Conservation (phyloP, 768 basidiomycete species). For the Tulasnella sp. region DNA sequence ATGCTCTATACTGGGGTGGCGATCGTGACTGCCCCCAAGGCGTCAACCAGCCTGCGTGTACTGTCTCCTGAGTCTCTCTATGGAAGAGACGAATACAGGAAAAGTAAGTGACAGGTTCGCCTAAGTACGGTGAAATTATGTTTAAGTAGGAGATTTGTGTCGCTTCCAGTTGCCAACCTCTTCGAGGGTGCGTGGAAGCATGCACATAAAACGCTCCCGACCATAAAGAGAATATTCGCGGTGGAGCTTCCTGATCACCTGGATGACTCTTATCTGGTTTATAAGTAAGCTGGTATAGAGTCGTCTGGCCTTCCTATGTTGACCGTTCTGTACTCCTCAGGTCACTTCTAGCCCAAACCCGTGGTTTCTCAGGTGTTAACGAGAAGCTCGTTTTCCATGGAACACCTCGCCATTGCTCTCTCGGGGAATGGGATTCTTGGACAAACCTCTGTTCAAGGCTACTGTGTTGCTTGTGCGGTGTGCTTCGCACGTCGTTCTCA, state of each 20-base stretch:
- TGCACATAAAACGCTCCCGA: not conserved
- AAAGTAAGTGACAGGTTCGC: not conserved
- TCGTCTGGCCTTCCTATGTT: not conserved
- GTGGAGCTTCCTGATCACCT: not conserved
- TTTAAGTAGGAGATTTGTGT: too few species aligned
- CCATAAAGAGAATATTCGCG: not conserved
- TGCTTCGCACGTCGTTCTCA: not conserved
- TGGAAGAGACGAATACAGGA: not conserved
- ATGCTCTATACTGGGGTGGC: not conserved
- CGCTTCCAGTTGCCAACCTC: not conserved
- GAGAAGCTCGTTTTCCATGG: constrained; percentile 3
- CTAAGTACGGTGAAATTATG: too few species aligned
- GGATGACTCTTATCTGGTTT: not conserved
- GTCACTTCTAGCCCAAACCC: not conserved
- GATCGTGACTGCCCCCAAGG: not conserved
- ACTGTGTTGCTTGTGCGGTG: not conserved
- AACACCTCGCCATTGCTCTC: not conserved
- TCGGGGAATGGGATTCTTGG: not conserved
- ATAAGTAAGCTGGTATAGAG: not conserved
- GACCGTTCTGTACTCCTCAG: not conserved
- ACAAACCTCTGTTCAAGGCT: not conserved
- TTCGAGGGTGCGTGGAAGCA: not conserved
- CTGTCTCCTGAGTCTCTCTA: not conserved
- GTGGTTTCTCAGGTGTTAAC: not conserved
- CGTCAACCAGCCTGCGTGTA: not conserved